phyloP scores from a whole-genome alignment of 768 basidiomycete species.

The Hypholoma fasciculare region DNA sequence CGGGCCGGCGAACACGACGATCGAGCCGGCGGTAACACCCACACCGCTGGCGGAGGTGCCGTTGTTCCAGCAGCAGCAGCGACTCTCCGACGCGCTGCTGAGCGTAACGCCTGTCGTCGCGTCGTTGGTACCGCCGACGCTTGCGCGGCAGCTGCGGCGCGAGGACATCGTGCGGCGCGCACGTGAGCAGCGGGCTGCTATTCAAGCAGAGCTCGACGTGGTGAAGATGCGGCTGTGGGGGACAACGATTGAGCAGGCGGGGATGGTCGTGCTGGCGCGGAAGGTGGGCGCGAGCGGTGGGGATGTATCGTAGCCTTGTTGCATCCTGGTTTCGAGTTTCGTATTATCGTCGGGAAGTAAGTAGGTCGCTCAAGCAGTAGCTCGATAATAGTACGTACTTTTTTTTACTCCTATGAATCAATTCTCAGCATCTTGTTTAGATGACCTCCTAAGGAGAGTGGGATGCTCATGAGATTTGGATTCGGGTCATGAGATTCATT shows the following conservation, averaged over 20 bases:
- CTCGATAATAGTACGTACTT: too few species aligned
- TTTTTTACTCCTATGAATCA: too few species aligned
- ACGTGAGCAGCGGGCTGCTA: slow-evolving; percentile 47
- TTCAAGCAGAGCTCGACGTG: slow-evolving; percentile 55
- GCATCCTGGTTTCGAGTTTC: too few species aligned
- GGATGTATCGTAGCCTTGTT: too few species aligned
- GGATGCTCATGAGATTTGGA: too few species aligned
- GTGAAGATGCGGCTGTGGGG: slow-evolving; percentile 76
- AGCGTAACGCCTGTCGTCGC: slow-evolving; percentile 1
- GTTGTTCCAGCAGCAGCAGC: not conserved
- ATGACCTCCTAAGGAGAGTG: too few species aligned
- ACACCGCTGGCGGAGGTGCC: not conserved
- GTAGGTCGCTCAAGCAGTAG: too few species aligned
- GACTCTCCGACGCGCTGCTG: not conserved
- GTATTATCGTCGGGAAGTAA: too few species aligned
- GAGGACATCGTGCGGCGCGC: slow-evolving; percentile 50
- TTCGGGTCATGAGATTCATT: too few species aligned
- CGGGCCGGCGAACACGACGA: not conserved
- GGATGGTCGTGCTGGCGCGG: slow-evolving; percentile 46
- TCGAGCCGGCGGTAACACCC: not conserved
- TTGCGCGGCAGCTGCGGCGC: slow-evolving; percentile 19
- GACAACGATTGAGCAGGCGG: slow-evolving; percentile 69
- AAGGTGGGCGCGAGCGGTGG: slow-evolving; percentile 1
- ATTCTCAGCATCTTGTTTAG: too few species aligned
- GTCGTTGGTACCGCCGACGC: not conserved